These are phyloP conservation scores for Tagetes erecta DNA, from an alignment of 129 eudicot genomes.

Conservation along the genomic window DNA sequence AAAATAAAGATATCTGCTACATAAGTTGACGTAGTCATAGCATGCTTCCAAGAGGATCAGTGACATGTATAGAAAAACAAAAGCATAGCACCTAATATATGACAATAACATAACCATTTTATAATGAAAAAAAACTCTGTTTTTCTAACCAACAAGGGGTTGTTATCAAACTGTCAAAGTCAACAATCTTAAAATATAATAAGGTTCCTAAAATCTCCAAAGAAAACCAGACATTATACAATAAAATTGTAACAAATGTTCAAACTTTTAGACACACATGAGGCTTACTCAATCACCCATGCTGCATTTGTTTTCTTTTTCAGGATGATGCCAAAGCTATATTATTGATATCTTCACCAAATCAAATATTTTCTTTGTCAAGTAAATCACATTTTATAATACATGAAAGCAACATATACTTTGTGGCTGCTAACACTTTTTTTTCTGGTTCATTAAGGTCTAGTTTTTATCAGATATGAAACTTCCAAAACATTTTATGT, in stretches of 20 bases:
- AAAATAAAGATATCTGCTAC: too few species aligned
- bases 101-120: neutral
- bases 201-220: too few species aligned
- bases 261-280: neutral
- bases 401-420: neutral
- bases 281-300: conserved; percentile 2
- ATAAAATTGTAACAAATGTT: neutral
- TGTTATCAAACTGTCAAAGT: neutral
- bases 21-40: neutral
- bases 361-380: neutral
- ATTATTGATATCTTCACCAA: neutral
- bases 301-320: neutral
- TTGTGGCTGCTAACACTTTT: neutral
- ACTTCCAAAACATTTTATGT: neutral
- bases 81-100: neutral
- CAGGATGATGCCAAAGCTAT: conserved; percentile 6
- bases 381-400: conserved; percentile 4
- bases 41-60: neutral
- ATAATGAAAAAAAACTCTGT: neutral
- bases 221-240: too few species aligned
- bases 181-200: neutral
- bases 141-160: neutral
- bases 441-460: neutral
- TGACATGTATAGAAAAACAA: neutral
- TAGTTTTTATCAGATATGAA: neutral